These are phyloP conservation scores for Penicillium samsonianum DNA, from an alignment of 495 filamentous ascomycete species.

Conservation along the genomic window DNA sequence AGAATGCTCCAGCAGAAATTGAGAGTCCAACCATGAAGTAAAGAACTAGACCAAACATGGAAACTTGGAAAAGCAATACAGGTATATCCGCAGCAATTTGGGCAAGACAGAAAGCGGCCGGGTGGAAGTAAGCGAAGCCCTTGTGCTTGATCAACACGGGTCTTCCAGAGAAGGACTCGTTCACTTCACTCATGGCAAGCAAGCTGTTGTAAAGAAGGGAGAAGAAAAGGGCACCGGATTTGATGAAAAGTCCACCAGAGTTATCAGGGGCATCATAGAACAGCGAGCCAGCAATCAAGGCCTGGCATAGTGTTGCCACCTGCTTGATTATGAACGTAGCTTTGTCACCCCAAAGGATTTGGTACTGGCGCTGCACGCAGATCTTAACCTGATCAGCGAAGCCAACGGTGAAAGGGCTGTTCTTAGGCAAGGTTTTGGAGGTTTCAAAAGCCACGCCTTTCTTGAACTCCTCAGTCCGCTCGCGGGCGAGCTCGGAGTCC, in stretches of 20 bases:
- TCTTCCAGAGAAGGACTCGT: constrained; percentile 65
- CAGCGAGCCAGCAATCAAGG: constrained; percentile 44
- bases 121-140: constrained; percentile 72
- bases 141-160: constrained; percentile 78
- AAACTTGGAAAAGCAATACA: constrained; percentile 62
- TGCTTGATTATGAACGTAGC: constrained; percentile 62
- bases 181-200: constrained; percentile 70
- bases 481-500: constrained; percentile 39
- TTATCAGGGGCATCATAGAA: constrained; percentile 43
- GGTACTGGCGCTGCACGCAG: constrained; percentile 55
- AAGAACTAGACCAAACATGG: constrained; percentile 66
- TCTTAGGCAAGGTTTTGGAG: constrained; percentile 36
- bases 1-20: constrained; percentile 51
- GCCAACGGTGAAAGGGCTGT: constrained; percentile 57
- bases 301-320: constrained; percentile 42
- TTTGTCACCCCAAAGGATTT: constrained; percentile 62
- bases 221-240: constrained; percentile 67
- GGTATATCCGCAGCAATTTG: constrained; percentile 71
- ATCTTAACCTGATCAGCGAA: constrained; percentile 60
- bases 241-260: constrained; percentile 51
- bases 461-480: constrained; percentile 52
- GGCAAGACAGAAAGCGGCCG: constrained; percentile 70
- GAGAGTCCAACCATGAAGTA: constrained; percentile 70
- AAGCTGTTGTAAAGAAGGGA: constrained; percentile 72
- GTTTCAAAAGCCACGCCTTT: constrained; percentile 47